Evolutionary conservation across 2,329 filamentous ascomycete species (phyloP).

Genomic region (Mycosphaerelloides madeirae): DNA sequence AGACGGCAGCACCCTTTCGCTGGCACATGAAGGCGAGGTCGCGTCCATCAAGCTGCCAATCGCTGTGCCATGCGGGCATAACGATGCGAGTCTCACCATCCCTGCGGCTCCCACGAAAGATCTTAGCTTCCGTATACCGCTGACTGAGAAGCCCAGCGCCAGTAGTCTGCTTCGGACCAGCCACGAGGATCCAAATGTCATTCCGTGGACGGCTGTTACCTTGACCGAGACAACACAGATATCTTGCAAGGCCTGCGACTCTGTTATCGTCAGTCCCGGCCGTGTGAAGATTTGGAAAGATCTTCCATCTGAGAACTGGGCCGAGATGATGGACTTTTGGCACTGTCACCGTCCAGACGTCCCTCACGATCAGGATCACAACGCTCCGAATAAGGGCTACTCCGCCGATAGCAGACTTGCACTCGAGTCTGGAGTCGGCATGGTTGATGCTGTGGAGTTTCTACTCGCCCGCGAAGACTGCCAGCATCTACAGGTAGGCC

Average conservation of each 20-base stretch:
- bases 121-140: slow-evolving; percentile 51
- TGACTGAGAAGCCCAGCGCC: slow-evolving; percentile 38
- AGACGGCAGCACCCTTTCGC: slow-evolving; percentile 40
- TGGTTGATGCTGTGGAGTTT: slow-evolving; percentile 77
- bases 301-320: slow-evolving; percentile 93
- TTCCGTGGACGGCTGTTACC: slow-evolving; percentile 42
- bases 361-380: slow-evolving; percentile 45
- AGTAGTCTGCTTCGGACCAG: slow-evolving; percentile 14
- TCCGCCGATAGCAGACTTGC: slow-evolving; percentile 72
- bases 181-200: slow-evolving; percentile 32
- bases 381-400: slow-evolving; percentile 62
- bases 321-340: slow-evolving; percentile 99
- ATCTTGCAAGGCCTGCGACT: slow-evolving; percentile 26
- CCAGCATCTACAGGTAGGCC: slow-evolving; percentile 40
- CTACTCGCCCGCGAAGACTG: slow-evolving; percentile 67
- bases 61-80: slow-evolving; percentile 38
- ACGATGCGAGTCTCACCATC: slow-evolving; percentile 44
- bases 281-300: slow-evolving; percentile 71
- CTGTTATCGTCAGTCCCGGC: slow-evolving; percentile 22
- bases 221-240: slow-evolving; percentile 27
- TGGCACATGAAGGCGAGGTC: slow-evolving; percentile 44
- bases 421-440: slow-evolving; percentile 62
- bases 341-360: slow-evolving; percentile 89
- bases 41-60: slow-evolving; percentile 46
- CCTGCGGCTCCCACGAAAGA: slow-evolving; percentile 47